Conservation (phyloP, 2,329 filamentous ascomycete genomes). For the Paracoccidioides brasiliensis region DNA sequence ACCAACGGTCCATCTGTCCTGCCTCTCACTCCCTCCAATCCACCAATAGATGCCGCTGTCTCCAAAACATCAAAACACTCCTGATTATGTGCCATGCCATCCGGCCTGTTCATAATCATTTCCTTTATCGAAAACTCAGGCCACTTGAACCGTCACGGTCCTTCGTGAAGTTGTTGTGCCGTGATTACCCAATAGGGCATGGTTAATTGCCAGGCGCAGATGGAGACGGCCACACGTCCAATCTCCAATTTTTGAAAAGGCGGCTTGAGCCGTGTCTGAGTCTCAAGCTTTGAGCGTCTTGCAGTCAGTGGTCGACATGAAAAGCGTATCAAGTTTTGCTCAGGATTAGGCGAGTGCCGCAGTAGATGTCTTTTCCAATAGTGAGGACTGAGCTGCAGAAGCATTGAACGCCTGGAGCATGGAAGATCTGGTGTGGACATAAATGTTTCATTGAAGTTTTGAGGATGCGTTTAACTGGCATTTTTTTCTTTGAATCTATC, state of each 20-base stretch:
- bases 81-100: slow-evolving; percentile 44
- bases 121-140: slow-evolving; percentile 27
- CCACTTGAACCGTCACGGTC: slow-evolving; percentile 42
- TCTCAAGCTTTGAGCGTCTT: too few relatives aligned
- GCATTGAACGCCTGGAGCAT: slow-evolving; percentile 49
- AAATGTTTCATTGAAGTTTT: slow-evolving; percentile 49
- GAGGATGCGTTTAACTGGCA: neutral
- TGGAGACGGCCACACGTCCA: slow-evolving; percentile 48
- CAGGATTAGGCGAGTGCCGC: slow-evolving; percentile 57
- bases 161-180: slow-evolving; percentile 44
- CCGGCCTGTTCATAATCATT: slow-evolving; percentile 36
- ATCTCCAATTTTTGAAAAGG: slow-evolving; percentile 30
- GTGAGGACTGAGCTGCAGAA: slow-evolving; percentile 56
- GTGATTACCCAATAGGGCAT: slow-evolving; percentile 43
- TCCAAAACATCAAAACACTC: slow-evolving; percentile 48
- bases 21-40: slow-evolving; percentile 57
- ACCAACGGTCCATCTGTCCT: slow-evolving; percentile 40
- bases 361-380: slow-evolving; percentile 55
- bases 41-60: slow-evolving; percentile 40
- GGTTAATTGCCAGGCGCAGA: slow-evolving; percentile 41
- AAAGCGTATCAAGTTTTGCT: slow-evolving; percentile 35
- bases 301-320: too few relatives aligned
- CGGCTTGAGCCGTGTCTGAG: too few relatives aligned
- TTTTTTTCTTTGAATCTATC: neutral
- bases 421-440: slow-evolving; percentile 53